Evolutionary conservation across 768 basidiomycete genomes (phyloP).

Genomic region (Mycena rebaudengoi): DNA sequence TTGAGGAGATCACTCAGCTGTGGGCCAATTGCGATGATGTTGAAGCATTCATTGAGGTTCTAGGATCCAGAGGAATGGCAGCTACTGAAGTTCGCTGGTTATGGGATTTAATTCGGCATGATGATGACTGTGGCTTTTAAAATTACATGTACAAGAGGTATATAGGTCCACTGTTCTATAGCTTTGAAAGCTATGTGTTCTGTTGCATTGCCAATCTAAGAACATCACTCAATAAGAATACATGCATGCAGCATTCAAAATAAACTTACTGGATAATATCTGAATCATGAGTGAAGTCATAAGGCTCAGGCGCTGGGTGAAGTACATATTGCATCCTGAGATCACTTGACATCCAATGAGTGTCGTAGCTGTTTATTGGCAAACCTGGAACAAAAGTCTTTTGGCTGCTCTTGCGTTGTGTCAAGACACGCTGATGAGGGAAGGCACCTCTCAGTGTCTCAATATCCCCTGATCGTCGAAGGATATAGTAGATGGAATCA

Average conservation of each 20-base stretch:
- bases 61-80: neutral
- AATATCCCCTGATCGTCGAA: neutral
- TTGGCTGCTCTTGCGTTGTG: neutral
- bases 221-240: too few relatives aligned
- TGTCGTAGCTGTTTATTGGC: slow-evolving; percentile 26
- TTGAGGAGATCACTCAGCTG: neutral
- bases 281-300: slow-evolving; percentile 28
- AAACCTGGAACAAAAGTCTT: slow-evolving; percentile 21
- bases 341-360: slow-evolving; percentile 16
- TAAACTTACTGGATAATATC: slow-evolving; percentile 19
- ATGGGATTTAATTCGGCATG: slow-evolving; percentile 6
- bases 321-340: neutral
- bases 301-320: neutral
- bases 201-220: too few relatives aligned
- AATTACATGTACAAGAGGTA: too few relatives aligned
- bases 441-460: slow-evolving; percentile 10
- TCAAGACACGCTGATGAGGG: slow-evolving; percentile 2
- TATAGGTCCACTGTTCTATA: too few relatives aligned
- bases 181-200: too few relatives aligned
- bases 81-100: slow-evolving; percentile 1
- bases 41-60: neutral
- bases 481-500: slow-evolving; percentile 23
- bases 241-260: too few relatives aligned
- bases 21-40: neutral
- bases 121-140: neutral